Evolutionary conservation across 108 stramenopile genomes (phyloP).

Genomic region (Nitzschia inconspicua): DNA sequence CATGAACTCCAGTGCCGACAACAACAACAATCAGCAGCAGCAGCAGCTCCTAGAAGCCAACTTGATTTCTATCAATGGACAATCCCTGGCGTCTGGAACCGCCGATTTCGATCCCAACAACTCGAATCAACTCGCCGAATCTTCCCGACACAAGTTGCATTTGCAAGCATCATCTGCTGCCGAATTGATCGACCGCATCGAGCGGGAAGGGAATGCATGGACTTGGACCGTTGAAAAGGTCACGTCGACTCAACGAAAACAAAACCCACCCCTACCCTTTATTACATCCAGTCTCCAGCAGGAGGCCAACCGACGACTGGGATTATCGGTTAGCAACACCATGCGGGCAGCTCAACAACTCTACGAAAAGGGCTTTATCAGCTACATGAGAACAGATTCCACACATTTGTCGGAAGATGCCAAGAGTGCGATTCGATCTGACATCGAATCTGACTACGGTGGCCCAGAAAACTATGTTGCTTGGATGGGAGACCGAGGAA

Average conservation of each 20-base stretch:
- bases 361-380: slow-evolving; percentile 77
- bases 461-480: slow-evolving; percentile 21
- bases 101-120: slow-evolving; percentile 55
- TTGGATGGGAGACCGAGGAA: not conserved
- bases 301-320: slow-evolving; percentile 56
- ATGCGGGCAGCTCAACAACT: slow-evolving; percentile 76
- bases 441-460: slow-evolving; percentile 33
- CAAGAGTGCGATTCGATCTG: slow-evolving; percentile 13
- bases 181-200: slow-evolving; percentile 9
- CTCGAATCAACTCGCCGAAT: slow-evolving; percentile 4
- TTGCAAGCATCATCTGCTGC: slow-evolving; percentile 21
- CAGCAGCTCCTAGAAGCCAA: slow-evolving; percentile 31
- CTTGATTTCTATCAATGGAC: slow-evolving; percentile 43
- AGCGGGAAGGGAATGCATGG: slow-evolving; percentile 2
- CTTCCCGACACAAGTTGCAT: slow-evolving; percentile 25
- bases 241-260: slow-evolving; percentile 22
- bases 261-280: slow-evolving; percentile 58
- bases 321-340: slow-evolving; percentile 51
- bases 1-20: not conserved
- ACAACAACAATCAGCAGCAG: not conserved
- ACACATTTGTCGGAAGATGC: slow-evolving; percentile 62
- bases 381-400: slow-evolving; percentile 86
- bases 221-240: slow-evolving; percentile 30
- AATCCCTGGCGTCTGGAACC: slow-evolving; percentile 35
- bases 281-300: slow-evolving; percentile 83